These are phyloP conservation scores for Salisapilia sapeloensis DNA, from an alignment of 352 stramenopile species.

Conservation along the genomic window DNA sequence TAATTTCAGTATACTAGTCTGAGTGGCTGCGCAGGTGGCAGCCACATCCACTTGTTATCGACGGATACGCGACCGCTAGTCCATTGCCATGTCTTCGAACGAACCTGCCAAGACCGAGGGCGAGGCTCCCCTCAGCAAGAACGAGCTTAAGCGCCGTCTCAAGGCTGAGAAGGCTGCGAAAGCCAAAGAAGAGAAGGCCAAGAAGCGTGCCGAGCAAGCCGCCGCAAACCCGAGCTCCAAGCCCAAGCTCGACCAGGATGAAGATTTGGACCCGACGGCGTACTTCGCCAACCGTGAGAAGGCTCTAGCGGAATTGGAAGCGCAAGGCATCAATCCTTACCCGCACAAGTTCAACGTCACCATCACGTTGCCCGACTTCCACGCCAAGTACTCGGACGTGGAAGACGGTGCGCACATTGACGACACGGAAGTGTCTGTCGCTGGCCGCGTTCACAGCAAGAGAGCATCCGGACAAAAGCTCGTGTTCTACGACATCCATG, in stretches of 20 bases:
- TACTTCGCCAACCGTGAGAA: conserved; percentile 95
- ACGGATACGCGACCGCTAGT: too few species aligned
- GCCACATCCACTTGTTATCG: too few species aligned
- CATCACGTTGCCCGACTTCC: conserved; percentile 89
- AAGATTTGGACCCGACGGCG: conserved; percentile 94
- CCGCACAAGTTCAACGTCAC: conserved; percentile 98
- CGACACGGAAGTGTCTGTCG: conserved; percentile 79
- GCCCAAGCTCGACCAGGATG: conserved; percentile 31
- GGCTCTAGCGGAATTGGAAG: conserved; percentile 81
- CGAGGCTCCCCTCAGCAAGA: conserved; percentile 84
- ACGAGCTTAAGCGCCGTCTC: conserved; percentile 95
- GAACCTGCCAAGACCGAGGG: too few species aligned
- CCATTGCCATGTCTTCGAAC: too few species aligned
- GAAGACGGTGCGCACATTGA: conserved; percentile 76
- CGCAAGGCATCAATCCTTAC: conserved; percentile 89
- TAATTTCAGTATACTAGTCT: too few species aligned
- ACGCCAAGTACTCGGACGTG: conserved; percentile 58
- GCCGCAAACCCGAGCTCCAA: conserved; percentile 52
- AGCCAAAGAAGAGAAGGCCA: conserved; percentile 90
- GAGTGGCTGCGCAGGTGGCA: too few species aligned
- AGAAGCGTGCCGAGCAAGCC: conserved; percentile 47
- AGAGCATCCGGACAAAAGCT: conserved; percentile 92
- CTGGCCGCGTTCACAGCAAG: conserved; percentile 92
- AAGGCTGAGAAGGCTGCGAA: conserved; percentile 92
- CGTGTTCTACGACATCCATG: conserved; percentile 96